Evolutionary conservation across 2,329 filamentous ascomycete species (phyloP).

Genomic region (Pestalotiopsis sp.): DNA sequence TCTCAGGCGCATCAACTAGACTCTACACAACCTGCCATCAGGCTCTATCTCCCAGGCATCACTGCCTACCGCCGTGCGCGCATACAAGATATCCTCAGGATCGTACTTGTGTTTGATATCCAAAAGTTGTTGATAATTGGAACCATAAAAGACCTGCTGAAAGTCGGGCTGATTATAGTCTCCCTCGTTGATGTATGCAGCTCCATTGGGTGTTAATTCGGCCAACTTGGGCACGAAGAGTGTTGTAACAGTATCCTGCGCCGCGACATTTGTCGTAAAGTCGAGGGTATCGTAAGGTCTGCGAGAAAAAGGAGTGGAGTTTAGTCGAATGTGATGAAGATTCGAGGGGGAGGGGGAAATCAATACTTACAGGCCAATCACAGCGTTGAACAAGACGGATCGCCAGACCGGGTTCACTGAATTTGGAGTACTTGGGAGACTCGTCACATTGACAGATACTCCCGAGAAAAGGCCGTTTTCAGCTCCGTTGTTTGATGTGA

Average conservation of each 20-base stretch:
- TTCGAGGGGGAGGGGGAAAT: too few species aligned
- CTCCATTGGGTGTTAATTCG: conserved; percentile 37
- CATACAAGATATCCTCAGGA: conserved; percentile 15
- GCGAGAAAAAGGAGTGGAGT: too few species aligned
- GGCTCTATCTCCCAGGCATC: conserved; percentile 23
- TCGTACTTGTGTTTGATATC: not conserved
- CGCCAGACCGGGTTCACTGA: too few species aligned
- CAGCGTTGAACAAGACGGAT: too few species aligned
- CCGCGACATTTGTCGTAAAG: too few species aligned
- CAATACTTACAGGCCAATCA: too few species aligned
- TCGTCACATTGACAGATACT: too few species aligned
- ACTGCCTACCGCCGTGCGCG: conserved; percentile 42
- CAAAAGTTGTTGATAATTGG: not conserved
- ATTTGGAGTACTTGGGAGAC: too few species aligned
- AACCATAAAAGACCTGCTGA: not conserved
- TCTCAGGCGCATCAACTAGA: not conserved
- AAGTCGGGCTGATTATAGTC: not conserved
- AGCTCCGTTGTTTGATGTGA: conserved; percentile 40
- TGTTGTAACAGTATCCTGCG: too few species aligned
- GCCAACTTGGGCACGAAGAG: conserved; percentile 29
- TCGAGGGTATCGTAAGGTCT: too few species aligned
- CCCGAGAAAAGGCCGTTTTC: too few species aligned
- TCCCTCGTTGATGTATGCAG: not conserved
- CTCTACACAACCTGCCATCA: not conserved
- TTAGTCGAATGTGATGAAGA: too few species aligned